phyloP scores from a whole-genome alignment of 352 stramenopile genomes.

The Halophytophthora polymorphica region DNA sequence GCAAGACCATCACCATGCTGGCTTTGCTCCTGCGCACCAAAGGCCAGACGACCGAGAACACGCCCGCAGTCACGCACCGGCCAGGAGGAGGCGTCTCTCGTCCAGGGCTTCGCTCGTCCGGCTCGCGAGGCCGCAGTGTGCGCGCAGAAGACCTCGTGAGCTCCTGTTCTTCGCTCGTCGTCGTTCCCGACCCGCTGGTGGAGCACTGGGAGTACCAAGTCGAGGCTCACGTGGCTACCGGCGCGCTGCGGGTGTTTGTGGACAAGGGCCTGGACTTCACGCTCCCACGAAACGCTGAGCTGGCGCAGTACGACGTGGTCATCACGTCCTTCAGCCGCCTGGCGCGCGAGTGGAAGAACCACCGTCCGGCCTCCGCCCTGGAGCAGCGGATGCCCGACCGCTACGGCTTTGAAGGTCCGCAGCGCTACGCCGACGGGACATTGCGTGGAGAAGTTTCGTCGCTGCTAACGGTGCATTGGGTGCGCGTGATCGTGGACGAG shows the following conservation, averaged over 20 bases:
- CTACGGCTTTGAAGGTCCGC: conserved; percentile 59
- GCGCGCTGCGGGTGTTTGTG: conserved; percentile 41
- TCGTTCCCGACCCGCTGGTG: conserved; percentile 70
- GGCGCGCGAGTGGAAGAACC: conserved; percentile 59
- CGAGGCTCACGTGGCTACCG: conserved; percentile 38
- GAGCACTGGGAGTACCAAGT: conserved; percentile 83
- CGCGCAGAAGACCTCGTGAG: conserved; percentile 36
- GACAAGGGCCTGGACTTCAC: conserved; percentile 32
- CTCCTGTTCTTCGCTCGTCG: conserved; percentile 58
- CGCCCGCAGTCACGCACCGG: conserved; percentile 5
- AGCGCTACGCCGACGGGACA: conserved; percentile 59
- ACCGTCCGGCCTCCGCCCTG: conserved; percentile 52
- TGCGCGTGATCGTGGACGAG: conserved; percentile 95
- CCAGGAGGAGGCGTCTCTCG: conserved; percentile 9
- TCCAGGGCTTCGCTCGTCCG: conserved; percentile 37
- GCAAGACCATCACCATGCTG: conserved; percentile 87
- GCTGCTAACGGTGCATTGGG: conserved; percentile 67
- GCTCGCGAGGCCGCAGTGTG: conserved; percentile 41
- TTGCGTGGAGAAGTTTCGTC: conserved; percentile 50
- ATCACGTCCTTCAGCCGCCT: conserved; percentile 72
- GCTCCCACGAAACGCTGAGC: conserved; percentile 36
- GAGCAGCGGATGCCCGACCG: conserved; percentile 63
- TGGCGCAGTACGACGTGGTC: conserved; percentile 67
- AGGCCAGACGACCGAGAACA: conserved; percentile 38
- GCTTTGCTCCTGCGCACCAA: conserved; percentile 78